Evolutionary conservation across 2,329 filamentous ascomycete genomes (phyloP).

Genomic region (Stemphylium beticola): DNA sequence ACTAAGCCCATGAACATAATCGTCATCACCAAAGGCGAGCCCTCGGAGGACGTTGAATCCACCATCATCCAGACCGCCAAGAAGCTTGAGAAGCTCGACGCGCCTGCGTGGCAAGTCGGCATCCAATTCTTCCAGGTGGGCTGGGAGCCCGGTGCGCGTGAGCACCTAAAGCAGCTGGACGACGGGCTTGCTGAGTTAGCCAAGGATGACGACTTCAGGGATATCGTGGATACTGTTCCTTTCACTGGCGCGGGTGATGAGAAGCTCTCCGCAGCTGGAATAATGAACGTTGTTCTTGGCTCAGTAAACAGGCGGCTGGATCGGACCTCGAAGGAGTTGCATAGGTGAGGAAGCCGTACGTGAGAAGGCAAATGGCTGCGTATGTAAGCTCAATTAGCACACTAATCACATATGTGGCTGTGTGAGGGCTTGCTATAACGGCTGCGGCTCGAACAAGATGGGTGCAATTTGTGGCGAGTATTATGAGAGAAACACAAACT

Average conservation of each 20-base stretch:
- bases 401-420: too few species aligned
- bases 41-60: conserved; percentile 78
- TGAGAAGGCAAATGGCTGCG: too few species aligned
- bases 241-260: conserved; percentile 64
- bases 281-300: conserved; percentile 81
- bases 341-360: conserved; percentile 10
- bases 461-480: too few species aligned
- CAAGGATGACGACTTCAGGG: conserved; percentile 65
- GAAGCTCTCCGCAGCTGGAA: conserved; percentile 69
- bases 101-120: conserved; percentile 81
- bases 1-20: conserved; percentile 89
- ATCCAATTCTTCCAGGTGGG: conserved; percentile 98
- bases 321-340: conserved; percentile 47
- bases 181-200: conserved; percentile 67
- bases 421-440: too few species aligned
- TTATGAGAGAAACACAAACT: too few species aligned
- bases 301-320: conserved; percentile 73
- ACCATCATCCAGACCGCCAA: conserved; percentile 69
- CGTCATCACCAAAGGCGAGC: conserved; percentile 86
- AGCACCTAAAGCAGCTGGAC: conserved; percentile 74
- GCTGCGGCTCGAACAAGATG: too few species aligned
- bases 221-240: conserved; percentile 91
- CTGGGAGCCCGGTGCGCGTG: conserved; percentile 67
- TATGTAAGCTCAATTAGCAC: too few species aligned
- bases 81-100: conserved; percentile 72